These are phyloP conservation scores for Tubosaeta sp. DNA, from an alignment of 768 basidiomycete species.

Conservation along the genomic window DNA sequence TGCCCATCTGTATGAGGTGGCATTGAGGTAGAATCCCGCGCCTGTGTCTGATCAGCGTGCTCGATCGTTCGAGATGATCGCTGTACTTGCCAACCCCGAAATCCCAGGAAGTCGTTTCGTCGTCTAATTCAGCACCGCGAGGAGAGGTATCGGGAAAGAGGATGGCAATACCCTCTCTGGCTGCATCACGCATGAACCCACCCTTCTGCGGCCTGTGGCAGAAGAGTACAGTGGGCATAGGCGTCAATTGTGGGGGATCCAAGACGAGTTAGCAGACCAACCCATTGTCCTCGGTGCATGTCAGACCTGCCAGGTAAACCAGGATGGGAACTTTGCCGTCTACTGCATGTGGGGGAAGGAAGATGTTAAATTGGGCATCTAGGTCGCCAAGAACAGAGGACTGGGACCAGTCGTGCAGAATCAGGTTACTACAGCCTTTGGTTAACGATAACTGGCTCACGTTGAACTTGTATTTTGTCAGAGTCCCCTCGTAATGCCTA, in stretches of 20 bases:
- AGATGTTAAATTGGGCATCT: slow-evolving; percentile 81
- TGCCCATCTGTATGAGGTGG: slow-evolving; percentile 69
- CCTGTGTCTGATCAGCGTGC: slow-evolving; percentile 29
- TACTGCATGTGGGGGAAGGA: slow-evolving; percentile 62
- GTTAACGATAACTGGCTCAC: slow-evolving; percentile 31
- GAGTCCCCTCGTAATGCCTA: slow-evolving; percentile 74
- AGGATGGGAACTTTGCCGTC: slow-evolving; percentile 64
- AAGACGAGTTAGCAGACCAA: slow-evolving; percentile 29
- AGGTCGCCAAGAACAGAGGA: slow-evolving; percentile 67
- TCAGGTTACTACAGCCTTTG: background rate
- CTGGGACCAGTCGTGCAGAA: slow-evolving; percentile 57
- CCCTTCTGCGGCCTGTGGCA: slow-evolving; percentile 80
- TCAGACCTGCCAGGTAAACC: slow-evolving; percentile 84
- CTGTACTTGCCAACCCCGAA: slow-evolving; percentile 69
- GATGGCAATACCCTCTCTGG: slow-evolving; percentile 81
- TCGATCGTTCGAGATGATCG: background rate
- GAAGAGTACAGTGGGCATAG: background rate
- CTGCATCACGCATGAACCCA: slow-evolving; percentile 82
- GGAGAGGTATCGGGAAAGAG: slow-evolving; percentile 95
- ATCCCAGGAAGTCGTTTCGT: slow-evolving; percentile 81
- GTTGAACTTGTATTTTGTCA: slow-evolving; percentile 87
- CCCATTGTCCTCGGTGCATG: slow-evolving; percentile 94
- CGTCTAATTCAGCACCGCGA: slow-evolving; percentile 81
- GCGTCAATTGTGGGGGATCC: background rate
- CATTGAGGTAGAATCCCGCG: slow-evolving; percentile 95